These are phyloP conservation scores for Vigna radiata DNA, from an alignment of 306 rosid genomes.

Conservation along the genomic window DNA sequence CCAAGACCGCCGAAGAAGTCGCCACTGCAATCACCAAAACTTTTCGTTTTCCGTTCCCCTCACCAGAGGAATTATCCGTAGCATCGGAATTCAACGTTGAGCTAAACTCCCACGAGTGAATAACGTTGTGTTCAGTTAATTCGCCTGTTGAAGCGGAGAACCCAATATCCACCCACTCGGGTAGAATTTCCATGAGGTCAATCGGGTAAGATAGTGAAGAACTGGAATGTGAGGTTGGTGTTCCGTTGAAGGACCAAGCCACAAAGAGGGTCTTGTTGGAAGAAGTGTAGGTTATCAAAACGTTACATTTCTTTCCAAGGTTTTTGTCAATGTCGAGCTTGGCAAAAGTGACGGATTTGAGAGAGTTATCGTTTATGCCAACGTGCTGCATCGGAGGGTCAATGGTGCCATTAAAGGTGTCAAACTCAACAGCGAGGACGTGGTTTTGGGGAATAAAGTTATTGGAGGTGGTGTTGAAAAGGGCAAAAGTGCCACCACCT, in stretches of 20 bases:
- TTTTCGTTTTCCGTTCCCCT: neutral
- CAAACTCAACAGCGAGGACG: too few relatives aligned
- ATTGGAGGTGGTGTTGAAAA: too few relatives aligned
- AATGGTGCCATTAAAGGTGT: too few relatives aligned
- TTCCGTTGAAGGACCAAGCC: slow-evolving; percentile 42
- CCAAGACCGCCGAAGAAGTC: slow-evolving; percentile 6
- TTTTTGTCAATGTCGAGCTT: slow-evolving; percentile 33
- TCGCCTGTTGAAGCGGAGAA: slow-evolving; percentile 49
- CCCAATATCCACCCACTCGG: slow-evolving; percentile 47
- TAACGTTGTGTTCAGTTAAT: slow-evolving; percentile 15
- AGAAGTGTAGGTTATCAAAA: slow-evolving; percentile 24
- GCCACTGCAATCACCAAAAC: slow-evolving; percentile 5
- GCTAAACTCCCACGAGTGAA: slow-evolving; percentile 54
- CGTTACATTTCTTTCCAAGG: slow-evolving; percentile 23
- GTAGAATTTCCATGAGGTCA: slow-evolving; percentile 43
- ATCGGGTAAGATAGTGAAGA: slow-evolving; percentile 8
- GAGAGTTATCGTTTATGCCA: neutral
- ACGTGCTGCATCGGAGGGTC: too few relatives aligned
- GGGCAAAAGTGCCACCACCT: too few relatives aligned
- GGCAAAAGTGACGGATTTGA: slow-evolving; percentile 1
- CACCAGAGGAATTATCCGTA: neutral
- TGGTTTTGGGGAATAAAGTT: too few relatives aligned
- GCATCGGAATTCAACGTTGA: slow-evolving; percentile 35
- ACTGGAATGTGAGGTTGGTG: neutral
- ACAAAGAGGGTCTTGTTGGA: slow-evolving; percentile 14